Percentiles rank a stretch among this genome's conserved stretches.
Evolutionary conservation across 2,329 filamentous ascomycete species (phyloP).

Genomic region (Penicillium olsonii): DNA sequence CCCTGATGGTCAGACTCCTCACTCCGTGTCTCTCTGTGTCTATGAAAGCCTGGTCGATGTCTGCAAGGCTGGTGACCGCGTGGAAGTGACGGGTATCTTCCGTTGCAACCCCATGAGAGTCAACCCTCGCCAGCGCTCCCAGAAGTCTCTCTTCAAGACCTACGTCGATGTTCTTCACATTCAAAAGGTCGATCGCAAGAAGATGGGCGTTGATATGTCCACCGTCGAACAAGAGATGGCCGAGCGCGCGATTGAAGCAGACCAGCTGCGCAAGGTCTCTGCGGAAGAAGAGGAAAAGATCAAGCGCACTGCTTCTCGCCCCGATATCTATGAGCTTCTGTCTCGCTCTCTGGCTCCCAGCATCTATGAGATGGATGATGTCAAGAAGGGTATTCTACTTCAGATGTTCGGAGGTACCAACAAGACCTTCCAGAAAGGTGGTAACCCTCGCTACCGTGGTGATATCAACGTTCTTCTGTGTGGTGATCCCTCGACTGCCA

Average conservation of each 20-base stretch:
- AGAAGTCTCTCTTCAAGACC: conserved; percentile 97
- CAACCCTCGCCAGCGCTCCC: conserved; percentile 86
- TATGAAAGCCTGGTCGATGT: conserved; percentile 97
- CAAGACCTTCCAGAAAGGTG: conserved; percentile 95
- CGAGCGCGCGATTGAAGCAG: conserved; percentile 68
- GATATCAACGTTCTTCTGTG: conserved; percentile 97
- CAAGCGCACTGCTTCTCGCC: conserved; percentile 71
- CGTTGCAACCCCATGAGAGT: conserved; percentile 90
- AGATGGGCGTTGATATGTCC: conserved; percentile 85
- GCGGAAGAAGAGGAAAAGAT: conserved; percentile 91
- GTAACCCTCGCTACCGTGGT: conserved; percentile 90
- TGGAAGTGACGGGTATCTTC: conserved; percentile 96
- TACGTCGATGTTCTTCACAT: conserved; percentile 95
- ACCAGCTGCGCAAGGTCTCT: conserved; percentile 80
- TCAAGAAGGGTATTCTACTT: conserved; percentile 96
- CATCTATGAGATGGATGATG: conserved; percentile 96
- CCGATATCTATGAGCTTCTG: conserved; percentile 91
- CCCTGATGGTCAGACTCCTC: conserved; percentile 92
- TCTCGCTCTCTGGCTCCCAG: conserved; percentile 89
- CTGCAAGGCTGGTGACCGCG: conserved; percentile 95
- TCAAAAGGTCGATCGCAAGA: conserved; percentile 93
- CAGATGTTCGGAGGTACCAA: conserved; percentile 98
- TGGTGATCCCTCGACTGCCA: conserved; percentile 93
- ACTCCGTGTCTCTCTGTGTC: conserved; percentile 92
- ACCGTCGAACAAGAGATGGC: conserved; percentile 84